A percentile compares a stretch with the other conserved stretches of the same genome.
Conservation (phyloP, 2,329 filamentous ascomycete species). For the Sporothrix brunneoviolacea region DNA sequence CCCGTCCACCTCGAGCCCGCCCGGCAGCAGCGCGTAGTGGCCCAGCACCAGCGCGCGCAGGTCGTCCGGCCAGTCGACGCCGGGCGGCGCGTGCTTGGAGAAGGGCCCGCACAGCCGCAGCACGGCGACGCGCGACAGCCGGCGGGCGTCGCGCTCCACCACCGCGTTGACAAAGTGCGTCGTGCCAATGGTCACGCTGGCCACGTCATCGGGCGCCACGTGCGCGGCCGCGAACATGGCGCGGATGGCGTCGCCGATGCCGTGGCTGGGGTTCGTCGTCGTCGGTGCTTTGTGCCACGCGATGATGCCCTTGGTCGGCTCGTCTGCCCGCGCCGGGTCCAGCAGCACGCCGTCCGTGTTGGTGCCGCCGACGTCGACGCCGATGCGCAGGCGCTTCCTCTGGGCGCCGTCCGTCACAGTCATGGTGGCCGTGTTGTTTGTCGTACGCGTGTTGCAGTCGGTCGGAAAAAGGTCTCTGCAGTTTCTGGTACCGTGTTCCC, state of each 20-base stretch:
- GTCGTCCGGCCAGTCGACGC: conserved; percentile 46
- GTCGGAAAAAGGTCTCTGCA: too few relatives aligned
- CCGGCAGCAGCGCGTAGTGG: conserved; percentile 39
- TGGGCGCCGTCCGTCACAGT: too few relatives aligned
- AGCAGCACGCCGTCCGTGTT: conserved; percentile 49
- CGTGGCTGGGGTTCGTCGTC: conserved; percentile 40
- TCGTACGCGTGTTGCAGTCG: too few relatives aligned
- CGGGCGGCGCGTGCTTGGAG: conserved; percentile 43
- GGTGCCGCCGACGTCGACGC: conserved; percentile 42
- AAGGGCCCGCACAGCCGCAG: conserved; percentile 49
- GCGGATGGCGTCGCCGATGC: conserved; percentile 39
- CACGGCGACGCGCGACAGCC: conserved; percentile 45
- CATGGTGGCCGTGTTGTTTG: too few relatives aligned
- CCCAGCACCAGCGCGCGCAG: conserved; percentile 41
- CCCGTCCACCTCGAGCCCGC: conserved; percentile 48
- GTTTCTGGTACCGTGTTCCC: too few relatives aligned
- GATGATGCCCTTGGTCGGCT: conserved; percentile 36
- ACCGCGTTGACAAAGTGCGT: conserved; percentile 56
- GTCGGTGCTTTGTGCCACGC: conserved; percentile 45
- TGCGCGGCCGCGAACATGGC: conserved; percentile 33
- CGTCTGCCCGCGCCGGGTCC: conserved; percentile 32
- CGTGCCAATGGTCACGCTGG: conserved; percentile 46
- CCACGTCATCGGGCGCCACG: conserved; percentile 32
- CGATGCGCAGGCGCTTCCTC: conserved; percentile 29
- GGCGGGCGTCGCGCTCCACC: conserved; percentile 43